A percentile compares a stretch with the other conserved stretches of the same genome.
These are phyloP conservation scores for Chlamydomonas sp. DNA, from an alignment of 139 green algal species.

Conservation along the genomic window DNA sequence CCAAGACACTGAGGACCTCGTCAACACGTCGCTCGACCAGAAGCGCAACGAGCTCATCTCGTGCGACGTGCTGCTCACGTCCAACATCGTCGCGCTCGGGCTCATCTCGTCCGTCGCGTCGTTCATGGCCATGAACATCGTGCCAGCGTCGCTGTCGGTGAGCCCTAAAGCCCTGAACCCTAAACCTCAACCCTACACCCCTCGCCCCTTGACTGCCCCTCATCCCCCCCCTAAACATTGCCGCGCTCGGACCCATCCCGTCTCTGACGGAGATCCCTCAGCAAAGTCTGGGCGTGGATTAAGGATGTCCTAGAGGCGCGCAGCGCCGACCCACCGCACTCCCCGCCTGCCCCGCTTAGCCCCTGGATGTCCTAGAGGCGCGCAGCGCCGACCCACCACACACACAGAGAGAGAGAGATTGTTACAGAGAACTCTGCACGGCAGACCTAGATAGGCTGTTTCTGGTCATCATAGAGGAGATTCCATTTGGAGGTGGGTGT, in stretches of 20 bases:
- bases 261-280: not conserved
- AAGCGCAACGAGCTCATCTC: constrained; percentile 75
- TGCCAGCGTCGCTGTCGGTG: constrained; percentile 18
- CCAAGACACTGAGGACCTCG: constrained; percentile 87
- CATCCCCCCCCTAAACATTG: not conserved
- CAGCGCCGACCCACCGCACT: no score
- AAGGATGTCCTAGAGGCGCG: no score
- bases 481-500: no score
- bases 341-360: no score
- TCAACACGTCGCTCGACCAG: constrained; percentile 83
- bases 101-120: not conserved
- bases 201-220: not conserved
- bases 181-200: not conserved
- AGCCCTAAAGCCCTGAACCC: not conserved
- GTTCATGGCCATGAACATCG: constrained; percentile 67
- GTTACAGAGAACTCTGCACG: no score
- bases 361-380: no score
- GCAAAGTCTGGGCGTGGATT: no score
- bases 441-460: no score
- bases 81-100: constrained; percentile 3
- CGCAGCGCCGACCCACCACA: no score
- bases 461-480: no score
- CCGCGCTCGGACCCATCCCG: not conserved
- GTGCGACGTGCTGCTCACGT: not conserved
- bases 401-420: no score